Percentiles rank a stretch among this genome's conserved stretches.
phyloP scores from a whole-genome alignment of 495 filamentous ascomycete species.

The Letharia lupina region DNA sequence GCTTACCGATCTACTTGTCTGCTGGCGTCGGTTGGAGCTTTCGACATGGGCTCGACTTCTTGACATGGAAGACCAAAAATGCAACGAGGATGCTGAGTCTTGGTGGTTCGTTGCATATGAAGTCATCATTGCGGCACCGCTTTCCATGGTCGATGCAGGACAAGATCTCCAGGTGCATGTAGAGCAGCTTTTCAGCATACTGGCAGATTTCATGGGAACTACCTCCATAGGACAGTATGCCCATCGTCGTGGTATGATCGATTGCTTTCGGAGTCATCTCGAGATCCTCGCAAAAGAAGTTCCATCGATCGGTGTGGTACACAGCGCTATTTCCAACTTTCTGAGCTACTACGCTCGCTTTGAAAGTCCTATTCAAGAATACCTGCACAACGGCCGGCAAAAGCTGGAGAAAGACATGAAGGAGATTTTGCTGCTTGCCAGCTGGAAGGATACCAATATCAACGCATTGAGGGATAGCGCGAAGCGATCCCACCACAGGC shows the following conservation, averaged over 20 bases:
- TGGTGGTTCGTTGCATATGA: slow-evolving; percentile 99
- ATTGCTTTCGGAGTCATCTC: slow-evolving; percentile 57
- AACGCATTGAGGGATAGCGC: slow-evolving; percentile 80
- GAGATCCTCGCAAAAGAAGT: slow-evolving; percentile 46
- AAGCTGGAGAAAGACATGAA: slow-evolving; percentile 77
- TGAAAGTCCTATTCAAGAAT: slow-evolving; percentile 50
- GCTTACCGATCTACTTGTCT: slow-evolving; percentile 65
- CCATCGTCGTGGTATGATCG: slow-evolving; percentile 61
- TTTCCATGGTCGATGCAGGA: slow-evolving; percentile 46
- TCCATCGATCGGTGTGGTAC: slow-evolving; percentile 39
- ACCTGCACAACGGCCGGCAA: slow-evolving; percentile 52
- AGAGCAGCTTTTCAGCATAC: slow-evolving; percentile 55
- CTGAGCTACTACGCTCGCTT: slow-evolving; percentile 63
- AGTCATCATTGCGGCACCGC: slow-evolving; percentile 66
- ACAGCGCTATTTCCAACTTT: slow-evolving; percentile 69
- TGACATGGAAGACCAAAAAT: slow-evolving; percentile 70
- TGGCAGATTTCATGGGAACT: slow-evolving; percentile 65
- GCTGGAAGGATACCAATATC: slow-evolving; percentile 96
- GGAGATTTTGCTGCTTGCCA: slow-evolving; percentile 77
- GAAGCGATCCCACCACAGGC: slow-evolving; percentile 77
- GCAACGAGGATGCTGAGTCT: slow-evolving; percentile 62
- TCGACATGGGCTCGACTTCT: slow-evolving; percentile 87
- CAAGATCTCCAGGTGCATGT: slow-evolving; percentile 54
- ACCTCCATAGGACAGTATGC: slow-evolving; percentile 74
- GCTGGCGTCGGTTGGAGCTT: slow-evolving; percentile 84